Evolutionary conservation across 164 flowering plant species (phyloP).

Genomic region (Chimonanthus salicifolius): DNA sequence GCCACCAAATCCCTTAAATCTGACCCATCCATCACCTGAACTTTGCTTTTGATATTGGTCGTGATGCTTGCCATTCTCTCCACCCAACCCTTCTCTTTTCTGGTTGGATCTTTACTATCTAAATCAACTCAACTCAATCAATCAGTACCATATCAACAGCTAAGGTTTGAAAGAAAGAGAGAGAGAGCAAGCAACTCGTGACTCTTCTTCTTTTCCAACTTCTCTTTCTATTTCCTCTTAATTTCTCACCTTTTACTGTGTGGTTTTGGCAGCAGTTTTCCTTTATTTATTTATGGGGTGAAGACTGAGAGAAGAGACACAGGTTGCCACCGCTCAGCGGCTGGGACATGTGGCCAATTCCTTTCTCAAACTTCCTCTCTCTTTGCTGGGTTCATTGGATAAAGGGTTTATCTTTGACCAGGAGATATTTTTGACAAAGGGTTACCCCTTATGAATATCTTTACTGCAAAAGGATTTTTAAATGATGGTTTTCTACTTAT

Average conservation of each 20-base stretch:
- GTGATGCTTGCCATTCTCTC: conserved; percentile 2
- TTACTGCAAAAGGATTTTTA: no score
- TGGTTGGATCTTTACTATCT: not conserved
- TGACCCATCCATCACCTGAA: conserved; percentile 77
- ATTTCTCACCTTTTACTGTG: not conserved
- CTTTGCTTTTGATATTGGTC: conserved; percentile 21
- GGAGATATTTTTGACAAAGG: no score
- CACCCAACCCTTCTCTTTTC: not conserved
- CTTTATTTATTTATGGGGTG: no score
- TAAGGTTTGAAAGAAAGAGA: not conserved
- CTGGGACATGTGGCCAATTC: no score
- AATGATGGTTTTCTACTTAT: no score
- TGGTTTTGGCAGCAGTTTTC: no score
- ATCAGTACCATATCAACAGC: not conserved
- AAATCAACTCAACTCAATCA: not conserved
- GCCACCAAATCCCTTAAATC: conserved; percentile 85
- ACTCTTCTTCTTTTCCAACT: not conserved
- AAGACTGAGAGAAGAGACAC: no score
- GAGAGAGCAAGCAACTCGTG: conserved; percentile 2
- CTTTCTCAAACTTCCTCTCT: no score
- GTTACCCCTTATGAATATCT: no score
- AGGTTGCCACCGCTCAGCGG: no score
- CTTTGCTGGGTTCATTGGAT: no score
- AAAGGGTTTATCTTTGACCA: no score
- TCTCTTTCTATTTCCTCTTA: not conserved